Evolutionary conservation across 2,329 filamentous ascomycete genomes (phyloP).

Genomic region (Paraconiothyrium sp.): DNA sequence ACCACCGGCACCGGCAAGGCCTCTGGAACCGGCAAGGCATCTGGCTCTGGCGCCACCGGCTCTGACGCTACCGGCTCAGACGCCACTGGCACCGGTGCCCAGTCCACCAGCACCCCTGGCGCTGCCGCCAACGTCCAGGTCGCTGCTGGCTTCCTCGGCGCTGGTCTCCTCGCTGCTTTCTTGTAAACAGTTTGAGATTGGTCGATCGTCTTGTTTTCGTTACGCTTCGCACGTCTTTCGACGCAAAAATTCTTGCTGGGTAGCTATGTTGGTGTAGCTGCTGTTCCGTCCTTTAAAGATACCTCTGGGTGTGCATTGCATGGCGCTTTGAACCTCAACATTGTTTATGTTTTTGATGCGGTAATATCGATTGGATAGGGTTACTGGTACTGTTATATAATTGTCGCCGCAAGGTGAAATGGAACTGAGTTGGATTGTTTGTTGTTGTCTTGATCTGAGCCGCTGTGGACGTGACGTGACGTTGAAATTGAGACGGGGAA

Average conservation of each 20-base stretch:
- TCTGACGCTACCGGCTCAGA: conserved; percentile 10
- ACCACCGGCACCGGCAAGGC: conserved; percentile 17
- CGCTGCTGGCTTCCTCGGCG: conserved; percentile 44
- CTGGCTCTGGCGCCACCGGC: conserved; percentile 9
- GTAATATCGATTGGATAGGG: conserved; percentile 5
- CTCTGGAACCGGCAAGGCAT: neutral
- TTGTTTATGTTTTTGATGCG: conserved; percentile 15
- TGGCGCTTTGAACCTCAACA: conserved; percentile 22
- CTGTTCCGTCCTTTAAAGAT: conserved; percentile 42
- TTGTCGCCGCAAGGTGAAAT: conserved; percentile 10
- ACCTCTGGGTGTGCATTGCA: conserved; percentile 40
- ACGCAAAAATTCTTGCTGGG: conserved; percentile 12
- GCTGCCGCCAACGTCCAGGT: conserved; percentile 44
- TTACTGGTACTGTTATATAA: conserved; percentile 1
- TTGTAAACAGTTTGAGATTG: conserved; percentile 39
- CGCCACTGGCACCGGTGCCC: conserved; percentile 16
- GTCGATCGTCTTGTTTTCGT: conserved; percentile 18
- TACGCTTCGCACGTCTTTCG: conserved; percentile 18
- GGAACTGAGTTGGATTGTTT: conserved; percentile 4
- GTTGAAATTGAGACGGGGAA: neutral
- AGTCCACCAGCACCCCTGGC: conserved; percentile 26
- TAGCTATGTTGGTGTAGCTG: conserved; percentile 10
- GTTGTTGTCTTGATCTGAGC: neutral
- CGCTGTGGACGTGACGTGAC: neutral
- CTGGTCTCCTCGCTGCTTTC: conserved; percentile 49